A percentile compares a stretch with the other conserved stretches of the same genome.
These are phyloP conservation scores for Wickerhamiella azyma DNA, from an alignment of 805 yeast species.

Conservation along the genomic window DNA sequence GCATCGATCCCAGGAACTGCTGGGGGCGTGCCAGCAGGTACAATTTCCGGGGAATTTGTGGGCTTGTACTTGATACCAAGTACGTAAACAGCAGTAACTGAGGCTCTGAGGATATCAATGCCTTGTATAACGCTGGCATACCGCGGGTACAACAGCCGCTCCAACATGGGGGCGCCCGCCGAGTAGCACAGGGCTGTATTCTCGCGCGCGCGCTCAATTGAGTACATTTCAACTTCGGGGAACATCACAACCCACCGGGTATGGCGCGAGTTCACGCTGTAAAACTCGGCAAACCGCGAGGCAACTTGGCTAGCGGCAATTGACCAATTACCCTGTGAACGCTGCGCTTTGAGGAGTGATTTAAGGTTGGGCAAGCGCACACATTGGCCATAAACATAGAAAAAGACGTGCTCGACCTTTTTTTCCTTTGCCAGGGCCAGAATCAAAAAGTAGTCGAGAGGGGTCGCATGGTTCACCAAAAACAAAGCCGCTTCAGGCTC, in stretches of 20 bases:
- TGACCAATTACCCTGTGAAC: slow-evolving; percentile 22
- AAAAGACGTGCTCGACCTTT: slow-evolving; percentile 24
- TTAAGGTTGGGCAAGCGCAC: slow-evolving; percentile 14
- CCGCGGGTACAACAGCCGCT: slow-evolving; percentile 64
- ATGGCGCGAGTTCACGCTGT: slow-evolving; percentile 11
- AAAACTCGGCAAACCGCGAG: slow-evolving; percentile 12
- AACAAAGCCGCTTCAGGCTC: slow-evolving; percentile 25
- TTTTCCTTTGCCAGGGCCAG: slow-evolving; percentile 23
- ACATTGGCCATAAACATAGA: slow-evolving; percentile 27
- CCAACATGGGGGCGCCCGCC: slow-evolving; percentile 45
- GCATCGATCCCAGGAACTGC: background rate
- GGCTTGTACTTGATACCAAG: slow-evolving; percentile 36
- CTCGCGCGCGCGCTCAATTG: slow-evolving; percentile 23
- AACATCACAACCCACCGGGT: slow-evolving; percentile 47
- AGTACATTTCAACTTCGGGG: slow-evolving; percentile 59
- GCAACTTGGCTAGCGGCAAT: slow-evolving; percentile 12
- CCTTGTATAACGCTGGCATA: slow-evolving; percentile 28
- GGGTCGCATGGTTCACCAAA: slow-evolving; percentile 49
- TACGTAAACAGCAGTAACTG: slow-evolving; percentile 34
- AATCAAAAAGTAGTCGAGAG: slow-evolving; percentile 53
- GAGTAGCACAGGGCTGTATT: slow-evolving; percentile 45
- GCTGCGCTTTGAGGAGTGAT: slow-evolving; percentile 11
- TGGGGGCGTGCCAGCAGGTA: no score
- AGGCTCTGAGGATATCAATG: slow-evolving; percentile 18
- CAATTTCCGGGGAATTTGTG: background rate